phyloP scores from a whole-genome alignment of 116 monocot genomes.

The Dioscorea cayenensis region DNA sequence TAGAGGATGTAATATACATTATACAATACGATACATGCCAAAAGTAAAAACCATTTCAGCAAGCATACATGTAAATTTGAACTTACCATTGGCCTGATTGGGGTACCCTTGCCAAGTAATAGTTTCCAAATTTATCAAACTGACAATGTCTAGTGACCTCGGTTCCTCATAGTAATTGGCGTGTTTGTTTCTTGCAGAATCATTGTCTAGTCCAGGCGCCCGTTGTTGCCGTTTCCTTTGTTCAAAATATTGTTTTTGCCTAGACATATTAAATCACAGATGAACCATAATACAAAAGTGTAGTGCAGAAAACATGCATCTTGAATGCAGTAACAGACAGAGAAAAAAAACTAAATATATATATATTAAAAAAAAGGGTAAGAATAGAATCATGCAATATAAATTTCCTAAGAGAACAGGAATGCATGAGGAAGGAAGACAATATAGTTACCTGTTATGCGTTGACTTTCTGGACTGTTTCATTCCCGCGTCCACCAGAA shows the following conservation, averaged over 20 bases:
- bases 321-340: not conserved
- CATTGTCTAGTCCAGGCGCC: conserved; percentile 15
- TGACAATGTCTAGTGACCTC: conserved; percentile 74
- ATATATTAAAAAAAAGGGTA: not conserved
- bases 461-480: conserved; percentile 81
- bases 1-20: not conserved
- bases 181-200: conserved; percentile 18
- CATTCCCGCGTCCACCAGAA: conserved; percentile 17
- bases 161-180: conserved; percentile 23
- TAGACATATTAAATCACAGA: conserved; percentile 10
- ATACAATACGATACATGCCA: not conserved
- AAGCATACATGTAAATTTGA: not conserved
- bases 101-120: conserved; percentile 16
- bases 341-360: not conserved
- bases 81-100: conserved; percentile 4
- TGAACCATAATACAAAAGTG: not conserved
- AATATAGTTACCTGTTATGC: conserved; percentile 43
- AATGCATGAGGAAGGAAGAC: not conserved
- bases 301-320: not conserved
- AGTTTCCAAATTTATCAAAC: conserved; percentile 53
- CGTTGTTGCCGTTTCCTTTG: conserved; percentile 73
- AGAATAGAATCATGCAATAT: not conserved
- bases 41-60: not conserved
- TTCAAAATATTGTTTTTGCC: conserved; percentile 94
- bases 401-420: not conserved